Percentiles rank a stretch among this genome's conserved stretches.
Conservation (phyloP, 1,284 basidiomycete species). For the Coniferiporia sulphurascens region DNA sequence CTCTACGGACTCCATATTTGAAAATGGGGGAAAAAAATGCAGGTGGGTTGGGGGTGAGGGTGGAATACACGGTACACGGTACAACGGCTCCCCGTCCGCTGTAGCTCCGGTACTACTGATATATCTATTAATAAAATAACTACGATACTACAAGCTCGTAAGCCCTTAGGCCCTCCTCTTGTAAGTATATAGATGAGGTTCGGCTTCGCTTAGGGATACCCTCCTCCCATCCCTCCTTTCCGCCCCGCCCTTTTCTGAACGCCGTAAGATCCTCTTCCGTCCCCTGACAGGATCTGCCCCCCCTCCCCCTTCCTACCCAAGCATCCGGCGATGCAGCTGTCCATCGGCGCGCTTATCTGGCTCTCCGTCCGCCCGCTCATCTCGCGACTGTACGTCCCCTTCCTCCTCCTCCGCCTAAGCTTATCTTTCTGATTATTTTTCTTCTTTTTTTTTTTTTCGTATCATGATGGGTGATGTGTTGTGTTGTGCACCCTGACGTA, state of each 20-base stretch:
- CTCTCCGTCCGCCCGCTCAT: constrained; percentile 55
- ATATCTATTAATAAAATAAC: too few relatives aligned
- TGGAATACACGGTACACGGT: too few relatives aligned
- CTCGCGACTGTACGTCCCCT: constrained; percentile 41
- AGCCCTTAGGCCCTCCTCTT: too few relatives aligned
- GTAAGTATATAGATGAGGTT: not conserved
- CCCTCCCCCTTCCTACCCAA: too few relatives aligned
- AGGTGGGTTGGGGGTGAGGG: not conserved
- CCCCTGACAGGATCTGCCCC: not conserved
- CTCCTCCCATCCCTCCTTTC: not conserved
- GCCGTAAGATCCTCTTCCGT: not conserved
- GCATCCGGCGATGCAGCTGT: constrained; percentile 22
- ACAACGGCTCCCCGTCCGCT: constrained; percentile 1
- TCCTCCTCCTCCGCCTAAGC: too few relatives aligned
- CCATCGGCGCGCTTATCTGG: constrained; percentile 46
- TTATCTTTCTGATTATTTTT: not conserved
- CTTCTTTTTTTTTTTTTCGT: not conserved
- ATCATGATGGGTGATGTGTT: constrained; percentile 29
- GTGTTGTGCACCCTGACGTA: not conserved
- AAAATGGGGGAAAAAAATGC: too few relatives aligned
- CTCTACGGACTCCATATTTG: not conserved
- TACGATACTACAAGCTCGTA: too few relatives aligned
- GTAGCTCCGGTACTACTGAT: not conserved
- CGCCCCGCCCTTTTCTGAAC: too few relatives aligned
- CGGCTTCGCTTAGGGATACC: not conserved